Conservation (phyloP, 345 rosid genomes). For the Aurinia saxatilis region DNA sequence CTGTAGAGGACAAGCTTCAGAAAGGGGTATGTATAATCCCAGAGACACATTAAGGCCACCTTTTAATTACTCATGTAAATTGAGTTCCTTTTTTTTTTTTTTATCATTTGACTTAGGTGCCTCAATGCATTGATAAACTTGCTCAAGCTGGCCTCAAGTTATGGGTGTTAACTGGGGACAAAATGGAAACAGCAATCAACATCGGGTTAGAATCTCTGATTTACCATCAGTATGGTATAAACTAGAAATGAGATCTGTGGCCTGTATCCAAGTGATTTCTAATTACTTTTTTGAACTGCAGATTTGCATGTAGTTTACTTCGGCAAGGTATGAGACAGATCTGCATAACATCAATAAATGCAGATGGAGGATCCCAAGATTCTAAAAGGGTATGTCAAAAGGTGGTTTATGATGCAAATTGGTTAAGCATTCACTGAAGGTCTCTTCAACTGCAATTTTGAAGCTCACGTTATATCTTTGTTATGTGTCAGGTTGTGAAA, state of each 20-base stretch:
- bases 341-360: constrained; percentile 46
- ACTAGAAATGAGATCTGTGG: constrained; percentile 2
- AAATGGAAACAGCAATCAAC: constrained; percentile 99
- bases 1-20: constrained; percentile 97
- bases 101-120: constrained; percentile 47
- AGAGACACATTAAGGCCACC: background rate
- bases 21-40: constrained; percentile 55
- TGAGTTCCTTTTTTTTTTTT: constrained; percentile 8
- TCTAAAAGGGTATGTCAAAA: constrained; percentile 45
- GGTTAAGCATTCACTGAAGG: background rate
- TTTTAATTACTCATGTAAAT: constrained; percentile 8
- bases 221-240: background rate
- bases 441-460: background rate
- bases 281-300: constrained; percentile 33
- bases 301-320: constrained; percentile 86
- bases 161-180: constrained; percentile 99
- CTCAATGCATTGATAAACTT: constrained; percentile 95
- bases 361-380: constrained; percentile 48
- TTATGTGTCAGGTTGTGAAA: constrained; percentile 51
- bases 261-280: constrained; percentile 2
- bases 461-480: constrained; percentile 19
- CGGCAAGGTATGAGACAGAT: constrained; percentile 97
- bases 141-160: constrained; percentile 97
- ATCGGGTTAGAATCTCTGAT: constrained; percentile 64
- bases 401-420: no score